Base-by-base conservation (phyloP, 1,284 basidiomycete species). In the Fomitopsis palustris region DNA sequence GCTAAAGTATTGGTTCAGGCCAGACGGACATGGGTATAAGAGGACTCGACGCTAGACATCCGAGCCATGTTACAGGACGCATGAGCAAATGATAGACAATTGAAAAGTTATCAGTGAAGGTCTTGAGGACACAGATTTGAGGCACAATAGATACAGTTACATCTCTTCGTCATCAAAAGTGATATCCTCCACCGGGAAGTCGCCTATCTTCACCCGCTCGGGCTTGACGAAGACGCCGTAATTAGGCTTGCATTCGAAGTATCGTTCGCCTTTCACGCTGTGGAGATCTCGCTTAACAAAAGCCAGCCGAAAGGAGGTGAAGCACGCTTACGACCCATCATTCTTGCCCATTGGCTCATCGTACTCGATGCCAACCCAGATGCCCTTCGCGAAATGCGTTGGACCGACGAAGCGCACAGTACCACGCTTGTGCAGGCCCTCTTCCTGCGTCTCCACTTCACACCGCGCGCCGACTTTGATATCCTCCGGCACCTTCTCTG, bases 311-410 rank as follows among this genome's bases (percentile, higher is more conserved):
- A 21, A 37, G 2, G 25, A 35, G 21, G 25, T 21, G 4, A 27
- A 55, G 35, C 51, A 25, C 27, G 85, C 93, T 78, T 73, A 96
- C 93, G 87, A 87, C 65, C 96, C 96, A 72, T 98, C 92, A 64
- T 96, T 96, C 77, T 96, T 98, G 12, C 96, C 96, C 12, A 95
- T 82, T 1, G 97, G 96, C 69, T 98, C 97, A 70, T 99, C 97
- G 67, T 96, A 93, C 73, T 97, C 93, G 7, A 99, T 81, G 0
- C 96, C 97, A 2, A 98, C 83, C 96, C 96, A 98, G 0, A 84
- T 70, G 0, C 89, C 74, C 61, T 80, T 85, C 35, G 86, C 86
- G 69, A 98, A 97, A 56, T 82, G 79, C 0, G 95, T 93, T 27
- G 77, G 71, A 0, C 97, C 97, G 12, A 96, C 87, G 68, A 88